These are phyloP conservation scores for Penicillium decumbens DNA, from an alignment of 2,329 filamentous ascomycete genomes.

Conservation along the genomic window DNA sequence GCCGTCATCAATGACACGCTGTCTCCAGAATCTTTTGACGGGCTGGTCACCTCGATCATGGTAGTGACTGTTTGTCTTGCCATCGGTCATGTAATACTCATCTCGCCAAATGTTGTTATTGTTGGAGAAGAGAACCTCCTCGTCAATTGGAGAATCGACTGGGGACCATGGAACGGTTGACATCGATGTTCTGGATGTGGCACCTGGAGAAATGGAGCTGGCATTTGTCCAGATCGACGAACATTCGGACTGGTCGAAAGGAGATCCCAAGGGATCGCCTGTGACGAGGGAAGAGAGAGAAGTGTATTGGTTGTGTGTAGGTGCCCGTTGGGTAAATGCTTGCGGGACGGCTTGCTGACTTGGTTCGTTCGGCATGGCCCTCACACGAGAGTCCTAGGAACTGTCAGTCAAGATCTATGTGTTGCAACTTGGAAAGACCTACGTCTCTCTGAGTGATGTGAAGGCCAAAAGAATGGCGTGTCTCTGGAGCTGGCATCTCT, in stretches of 20 bases:
- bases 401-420: neutral
- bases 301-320: neutral
- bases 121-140: constrained; percentile 19
- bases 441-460: constrained; percentile 14
- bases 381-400: neutral
- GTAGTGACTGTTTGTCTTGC: constrained; percentile 22
- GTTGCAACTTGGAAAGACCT: neutral
- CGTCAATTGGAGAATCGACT: constrained; percentile 19
- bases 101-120: constrained; percentile 14
- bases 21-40: constrained; percentile 17
- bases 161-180: constrained; percentile 20
- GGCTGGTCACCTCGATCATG: constrained; percentile 25
- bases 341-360: neutral
- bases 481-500: neutral
- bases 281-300: neutral
- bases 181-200: constrained; percentile 15
- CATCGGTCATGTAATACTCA: constrained; percentile 29
- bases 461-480: constrained; percentile 13
- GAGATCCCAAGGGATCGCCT: neutral
- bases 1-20: constrained; percentile 15
- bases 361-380: neutral
- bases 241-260: constrained; percentile 3
- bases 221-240: constrained; percentile 10
- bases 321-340: neutral
- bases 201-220: constrained; percentile 10